Evolutionary conservation across 106 monocot species (phyloP).

Genomic region (Dendrobium huoshanense): DNA sequence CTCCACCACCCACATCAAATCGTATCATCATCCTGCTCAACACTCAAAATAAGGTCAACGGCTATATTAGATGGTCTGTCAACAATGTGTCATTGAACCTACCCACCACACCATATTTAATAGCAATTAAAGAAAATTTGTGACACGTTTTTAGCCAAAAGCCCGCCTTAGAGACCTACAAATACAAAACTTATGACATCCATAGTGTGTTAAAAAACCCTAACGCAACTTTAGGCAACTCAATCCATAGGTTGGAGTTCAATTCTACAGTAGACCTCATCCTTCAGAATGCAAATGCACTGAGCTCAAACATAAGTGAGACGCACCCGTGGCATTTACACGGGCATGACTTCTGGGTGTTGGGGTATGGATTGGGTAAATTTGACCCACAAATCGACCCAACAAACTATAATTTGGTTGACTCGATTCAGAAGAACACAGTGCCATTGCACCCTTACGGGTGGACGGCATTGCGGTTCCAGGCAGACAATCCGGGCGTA

Average conservation of each 20-base stretch:
- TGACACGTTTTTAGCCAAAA: slow-evolving; percentile 29
- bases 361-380: slow-evolving; percentile 67
- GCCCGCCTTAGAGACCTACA: slow-evolving; percentile 58
- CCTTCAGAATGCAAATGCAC: slow-evolving; percentile 80
- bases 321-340: slow-evolving; percentile 99
- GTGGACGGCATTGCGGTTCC: slow-evolving; percentile 83
- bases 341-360: slow-evolving; percentile 95
- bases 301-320: slow-evolving; percentile 68
- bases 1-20: slow-evolving; percentile 47
- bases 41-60: slow-evolving; percentile 76
- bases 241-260: slow-evolving; percentile 47
- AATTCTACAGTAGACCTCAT: slow-evolving; percentile 73
- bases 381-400: slow-evolving; percentile 49
- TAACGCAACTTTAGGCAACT: slow-evolving; percentile 24
- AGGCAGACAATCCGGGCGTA: slow-evolving; percentile 72
- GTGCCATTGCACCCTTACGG: slow-evolving; percentile 65
- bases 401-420: slow-evolving; percentile 47
- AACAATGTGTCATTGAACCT: slow-evolving; percentile 75
- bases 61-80: slow-evolving; percentile 46
- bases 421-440: slow-evolving; percentile 90
- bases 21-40: slow-evolving; percentile 61
- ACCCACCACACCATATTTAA: slow-evolving; percentile 67
- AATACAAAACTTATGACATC: slow-evolving; percentile 20
- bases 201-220: neutral
- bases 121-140: slow-evolving; percentile 42